Evolutionary conservation across 2,329 filamentous ascomycete species (phyloP).

Genomic region (Dactylellina cionopaga): DNA sequence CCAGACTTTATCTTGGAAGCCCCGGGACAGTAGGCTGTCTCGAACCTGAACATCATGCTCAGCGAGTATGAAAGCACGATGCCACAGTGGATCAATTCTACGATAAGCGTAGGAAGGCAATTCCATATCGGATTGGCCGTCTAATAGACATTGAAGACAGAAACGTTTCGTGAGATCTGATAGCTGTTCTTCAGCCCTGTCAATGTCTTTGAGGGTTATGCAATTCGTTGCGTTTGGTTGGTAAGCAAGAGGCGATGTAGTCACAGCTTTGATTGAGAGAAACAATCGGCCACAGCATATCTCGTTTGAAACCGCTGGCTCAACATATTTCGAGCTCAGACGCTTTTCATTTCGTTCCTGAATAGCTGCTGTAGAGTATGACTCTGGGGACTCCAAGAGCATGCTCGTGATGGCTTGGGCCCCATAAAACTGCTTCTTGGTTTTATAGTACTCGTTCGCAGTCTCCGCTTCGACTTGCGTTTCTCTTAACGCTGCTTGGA

Average conservation of each 20-base stretch:
- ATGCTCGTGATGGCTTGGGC: not conserved
- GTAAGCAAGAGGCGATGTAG: not conserved
- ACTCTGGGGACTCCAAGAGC: not conserved
- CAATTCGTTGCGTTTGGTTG: too few relatives aligned
- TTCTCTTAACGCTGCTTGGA: not conserved
- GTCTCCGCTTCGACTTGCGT: not conserved
- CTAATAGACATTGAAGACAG: not conserved
- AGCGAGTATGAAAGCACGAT: not conserved
- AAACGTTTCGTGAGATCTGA: not conserved
- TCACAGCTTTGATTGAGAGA: not conserved
- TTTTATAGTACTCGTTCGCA: not conserved
- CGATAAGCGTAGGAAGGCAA: not conserved
- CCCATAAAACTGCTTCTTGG: not conserved
- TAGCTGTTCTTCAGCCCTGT: not conserved
- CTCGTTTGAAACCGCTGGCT: not conserved
- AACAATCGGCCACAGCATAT: not conserved
- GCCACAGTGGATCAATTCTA: not conserved
- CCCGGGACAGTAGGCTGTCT: not conserved
- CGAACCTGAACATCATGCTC: not conserved
- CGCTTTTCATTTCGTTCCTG: not conserved
- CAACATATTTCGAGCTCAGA: not conserved
- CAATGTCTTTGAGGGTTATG: not conserved
- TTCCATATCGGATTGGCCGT: not conserved
- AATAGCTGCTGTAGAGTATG: not conserved
- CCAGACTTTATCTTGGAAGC: not conserved